These are phyloP conservation scores for Claviceps purpurea DNA, from an alignment of 2,329 filamentous ascomycete species.

Conservation along the genomic window DNA sequence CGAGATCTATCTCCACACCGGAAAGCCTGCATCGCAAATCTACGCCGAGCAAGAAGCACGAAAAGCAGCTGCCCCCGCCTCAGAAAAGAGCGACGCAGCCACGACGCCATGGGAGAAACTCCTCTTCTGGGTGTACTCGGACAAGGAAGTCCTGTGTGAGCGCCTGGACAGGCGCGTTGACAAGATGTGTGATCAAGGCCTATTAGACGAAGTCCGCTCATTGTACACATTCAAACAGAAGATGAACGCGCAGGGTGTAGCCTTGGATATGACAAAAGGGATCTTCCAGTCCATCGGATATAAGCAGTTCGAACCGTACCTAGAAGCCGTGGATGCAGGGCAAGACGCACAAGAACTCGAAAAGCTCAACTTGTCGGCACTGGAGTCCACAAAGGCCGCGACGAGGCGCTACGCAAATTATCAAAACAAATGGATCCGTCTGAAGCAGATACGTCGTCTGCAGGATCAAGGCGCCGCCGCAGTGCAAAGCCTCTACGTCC, in stretches of 20 bases:
- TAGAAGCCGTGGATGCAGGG: conserved; percentile 30
- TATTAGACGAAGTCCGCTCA: conserved; percentile 34
- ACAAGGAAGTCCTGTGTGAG: conserved; percentile 50
- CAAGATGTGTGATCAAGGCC: conserved; percentile 57
- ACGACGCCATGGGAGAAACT: conserved; percentile 40
- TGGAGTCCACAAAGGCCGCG: conserved; percentile 67
- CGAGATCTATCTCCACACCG: conserved; percentile 78
- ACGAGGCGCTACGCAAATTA: conserved; percentile 80
- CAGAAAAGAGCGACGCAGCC: conserved; percentile 11
- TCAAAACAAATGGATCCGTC: conserved; percentile 76
- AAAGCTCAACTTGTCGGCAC: conserved; percentile 40
- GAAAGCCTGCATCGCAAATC: conserved; percentile 68
- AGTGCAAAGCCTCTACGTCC: conserved; percentile 52
- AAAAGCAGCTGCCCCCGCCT: conserved; percentile 16
- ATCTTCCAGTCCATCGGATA: conserved; percentile 97
- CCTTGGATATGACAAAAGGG: conserved; percentile 61
- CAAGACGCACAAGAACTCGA: conserved; percentile 28
- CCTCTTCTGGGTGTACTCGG: conserved; percentile 78
- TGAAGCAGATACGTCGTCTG: conserved; percentile 63
- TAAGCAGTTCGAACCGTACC: conserved; percentile 73
- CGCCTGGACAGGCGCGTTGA: conserved; percentile 69
- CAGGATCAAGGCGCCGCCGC: conserved; percentile 36
- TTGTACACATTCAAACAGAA: conserved; percentile 29
- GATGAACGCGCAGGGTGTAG: conserved; percentile 28
- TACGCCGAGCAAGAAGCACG: conserved; percentile 61